These are phyloP conservation scores for Saitozyma sp. DNA, from an alignment of 768 basidiomycete genomes.

Conservation along the genomic window DNA sequence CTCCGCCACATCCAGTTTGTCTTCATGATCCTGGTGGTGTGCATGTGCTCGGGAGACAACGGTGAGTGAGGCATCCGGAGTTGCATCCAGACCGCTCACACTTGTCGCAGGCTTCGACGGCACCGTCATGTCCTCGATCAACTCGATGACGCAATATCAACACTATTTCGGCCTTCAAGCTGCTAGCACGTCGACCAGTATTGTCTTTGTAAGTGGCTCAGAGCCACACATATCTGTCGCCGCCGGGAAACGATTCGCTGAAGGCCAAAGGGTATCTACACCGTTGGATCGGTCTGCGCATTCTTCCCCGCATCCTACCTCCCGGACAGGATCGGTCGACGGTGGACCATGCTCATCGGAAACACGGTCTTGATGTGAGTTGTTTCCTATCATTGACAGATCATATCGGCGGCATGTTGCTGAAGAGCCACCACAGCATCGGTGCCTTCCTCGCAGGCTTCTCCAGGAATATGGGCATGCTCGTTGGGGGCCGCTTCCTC, in stretches of 20 bases:
- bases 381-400: neutral
- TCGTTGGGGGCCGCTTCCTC: constrained; percentile 59
- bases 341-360: constrained; percentile 60
- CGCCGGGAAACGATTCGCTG: neutral
- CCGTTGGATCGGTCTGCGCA: constrained; percentile 49
- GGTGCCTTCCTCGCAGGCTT: constrained; percentile 60
- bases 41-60: constrained; percentile 18
- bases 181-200: constrained; percentile 57
- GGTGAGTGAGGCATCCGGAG: constrained; percentile 16
- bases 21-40: constrained; percentile 6
- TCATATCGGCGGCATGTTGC: constrained; percentile 6
- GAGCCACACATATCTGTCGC: neutral
- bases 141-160: constrained; percentile 57
- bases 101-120: constrained; percentile 57
- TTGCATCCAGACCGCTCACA: too few species aligned
- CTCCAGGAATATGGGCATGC: constrained; percentile 52
- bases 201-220: constrained; percentile 56
- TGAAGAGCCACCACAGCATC: constrained; percentile 41
- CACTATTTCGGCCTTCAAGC: constrained; percentile 57
- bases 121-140: constrained; percentile 61
- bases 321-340: constrained; percentile 60
- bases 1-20: constrained; percentile 10
- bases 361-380: constrained; percentile 58
- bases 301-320: constrained; percentile 53
- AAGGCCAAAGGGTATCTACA: constrained; percentile 54